Percentiles rank a stretch among this genome's conserved stretches.
Evolutionary conservation across 768 basidiomycete genomes (phyloP).

Genomic region (Termitomyces sp.): DNA sequence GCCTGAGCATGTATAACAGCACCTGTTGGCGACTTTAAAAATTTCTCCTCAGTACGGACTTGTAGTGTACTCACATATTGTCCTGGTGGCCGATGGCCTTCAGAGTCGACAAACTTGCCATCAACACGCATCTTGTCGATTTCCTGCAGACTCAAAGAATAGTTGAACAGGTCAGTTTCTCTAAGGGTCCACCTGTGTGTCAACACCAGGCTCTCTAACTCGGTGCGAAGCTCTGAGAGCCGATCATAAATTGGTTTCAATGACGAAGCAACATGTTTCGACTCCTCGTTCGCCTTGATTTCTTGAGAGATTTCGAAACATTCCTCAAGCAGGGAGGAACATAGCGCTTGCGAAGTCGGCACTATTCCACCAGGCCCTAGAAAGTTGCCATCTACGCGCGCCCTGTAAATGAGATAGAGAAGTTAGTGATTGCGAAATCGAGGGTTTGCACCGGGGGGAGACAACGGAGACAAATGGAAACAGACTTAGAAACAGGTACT

Average conservation of each 20-base stretch:
- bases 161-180: slow-evolving; percentile 93
- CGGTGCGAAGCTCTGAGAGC: slow-evolving; percentile 76
- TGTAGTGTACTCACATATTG: slow-evolving; percentile 83
- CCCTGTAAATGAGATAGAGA: slow-evolving; percentile 36
- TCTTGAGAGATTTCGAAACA: slow-evolving; percentile 96
- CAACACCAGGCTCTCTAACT: slow-evolving; percentile 87
- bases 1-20: slow-evolving; percentile 83
- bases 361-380: slow-evolving; percentile 87
- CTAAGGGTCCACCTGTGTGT: slow-evolving; percentile 97
- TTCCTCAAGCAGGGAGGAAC: slow-evolving; percentile 90
- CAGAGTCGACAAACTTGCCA: slow-evolving; percentile 93
- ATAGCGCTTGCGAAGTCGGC: slow-evolving; percentile 87
- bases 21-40: slow-evolving; percentile 47
- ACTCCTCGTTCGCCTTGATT: slow-evolving; percentile 90
- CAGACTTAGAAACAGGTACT: slow-evolving; percentile 45
- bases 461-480: slow-evolving; percentile 22
- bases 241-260: slow-evolving; percentile 94
- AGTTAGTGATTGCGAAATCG: slow-evolving; percentile 9
- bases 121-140: slow-evolving; percentile 97
- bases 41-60: not conserved
- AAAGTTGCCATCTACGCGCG: slow-evolving; percentile 96
- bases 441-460: slow-evolving; percentile 17
- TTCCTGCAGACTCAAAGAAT: slow-evolving; percentile 88
- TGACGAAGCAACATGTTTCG: slow-evolving; percentile 78
- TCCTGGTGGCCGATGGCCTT: slow-evolving; percentile 87